Evolutionary conservation across 2,329 filamentous ascomycete genomes (phyloP).

Genomic region (Fusarium phyllophilum): DNA sequence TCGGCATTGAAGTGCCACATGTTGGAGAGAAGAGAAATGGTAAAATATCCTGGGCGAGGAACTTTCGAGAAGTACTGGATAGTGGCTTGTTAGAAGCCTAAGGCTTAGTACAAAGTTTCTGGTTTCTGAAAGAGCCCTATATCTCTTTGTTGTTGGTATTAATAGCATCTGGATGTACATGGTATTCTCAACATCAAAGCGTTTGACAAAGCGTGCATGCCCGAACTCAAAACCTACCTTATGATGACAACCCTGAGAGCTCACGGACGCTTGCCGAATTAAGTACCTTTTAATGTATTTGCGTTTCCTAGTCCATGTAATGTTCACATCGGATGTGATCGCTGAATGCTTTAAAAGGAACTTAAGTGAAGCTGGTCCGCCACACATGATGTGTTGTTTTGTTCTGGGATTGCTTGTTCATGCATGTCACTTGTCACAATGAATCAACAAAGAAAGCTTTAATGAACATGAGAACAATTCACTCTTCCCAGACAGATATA

Average conservation of each 20-base stretch:
- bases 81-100: conserved; percentile 41
- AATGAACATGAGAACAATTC: background rate
- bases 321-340: background rate
- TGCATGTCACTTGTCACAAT: background rate
- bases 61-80: conserved; percentile 56
- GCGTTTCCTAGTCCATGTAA: background rate
- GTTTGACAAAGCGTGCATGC: background rate
- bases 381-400: background rate
- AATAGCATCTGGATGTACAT: background rate
- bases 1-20: conserved; percentile 53
- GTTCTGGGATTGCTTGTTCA: conserved; percentile 4
- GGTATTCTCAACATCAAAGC: background rate
- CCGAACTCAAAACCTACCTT: background rate
- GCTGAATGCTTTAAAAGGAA: background rate
- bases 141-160: background rate
- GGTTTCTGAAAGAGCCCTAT: background rate
- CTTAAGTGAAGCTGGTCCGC: background rate
- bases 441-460: background rate
- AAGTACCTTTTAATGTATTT: background rate
- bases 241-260: background rate
- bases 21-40: conserved; percentile 39
- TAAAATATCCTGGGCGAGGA: conserved; percentile 54
- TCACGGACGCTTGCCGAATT: background rate
- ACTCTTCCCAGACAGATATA: conserved; percentile 11
- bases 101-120: background rate